A percentile compares a stretch with the other conserved stretches of the same genome.
These are phyloP conservation scores for Myxozyma monticola DNA, from an alignment of 805 yeast genomes.

Conservation along the genomic window DNA sequence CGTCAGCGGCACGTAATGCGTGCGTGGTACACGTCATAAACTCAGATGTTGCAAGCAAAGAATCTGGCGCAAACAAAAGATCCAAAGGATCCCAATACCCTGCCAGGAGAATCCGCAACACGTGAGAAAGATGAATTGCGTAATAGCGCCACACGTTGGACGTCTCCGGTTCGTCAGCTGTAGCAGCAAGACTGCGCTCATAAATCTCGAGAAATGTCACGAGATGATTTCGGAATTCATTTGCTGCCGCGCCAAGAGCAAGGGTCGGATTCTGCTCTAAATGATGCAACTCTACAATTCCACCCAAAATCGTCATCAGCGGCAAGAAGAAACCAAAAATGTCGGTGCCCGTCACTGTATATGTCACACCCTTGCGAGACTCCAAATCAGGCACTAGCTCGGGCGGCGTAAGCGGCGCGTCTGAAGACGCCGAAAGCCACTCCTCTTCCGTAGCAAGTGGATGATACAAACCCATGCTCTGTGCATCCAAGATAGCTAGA, in stretches of 20 bases:
- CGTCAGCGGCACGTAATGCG: slow-evolving; percentile 35
- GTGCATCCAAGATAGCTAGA: slow-evolving; percentile 39
- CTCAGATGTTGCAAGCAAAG: slow-evolving; percentile 29
- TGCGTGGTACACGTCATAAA: slow-evolving; percentile 31
- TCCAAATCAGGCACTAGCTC: slow-evolving; percentile 2
- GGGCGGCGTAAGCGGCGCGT: slow-evolving; percentile 4
- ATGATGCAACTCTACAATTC: slow-evolving; percentile 33
- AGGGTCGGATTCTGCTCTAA: slow-evolving; percentile 34
- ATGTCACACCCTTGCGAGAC: slow-evolving; percentile 32
- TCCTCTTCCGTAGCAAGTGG: slow-evolving; percentile 38
- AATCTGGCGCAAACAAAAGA: slow-evolving; percentile 31
- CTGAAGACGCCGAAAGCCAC: slow-evolving; percentile 34
- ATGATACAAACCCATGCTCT: slow-evolving; percentile 37
- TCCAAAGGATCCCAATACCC: slow-evolving; percentile 39
- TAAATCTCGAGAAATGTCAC: slow-evolving; percentile 11
- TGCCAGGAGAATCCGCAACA: slow-evolving; percentile 32
- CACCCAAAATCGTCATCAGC: slow-evolving; percentile 40
- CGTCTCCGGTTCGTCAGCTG: slow-evolving; percentile 4
- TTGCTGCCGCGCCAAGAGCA: slow-evolving; percentile 2
- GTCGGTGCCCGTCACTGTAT: slow-evolving; percentile 38
- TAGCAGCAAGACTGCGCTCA: slow-evolving; percentile 1
- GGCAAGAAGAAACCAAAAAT: slow-evolving; percentile 46
- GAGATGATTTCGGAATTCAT: slow-evolving; percentile 15
- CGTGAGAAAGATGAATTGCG: slow-evolving; percentile 29
- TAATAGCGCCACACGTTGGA: slow-evolving; percentile 17